Conservation (phyloP, 2,329 filamentous ascomycete genomes). For the Pleoardoris graminearum region DNA sequence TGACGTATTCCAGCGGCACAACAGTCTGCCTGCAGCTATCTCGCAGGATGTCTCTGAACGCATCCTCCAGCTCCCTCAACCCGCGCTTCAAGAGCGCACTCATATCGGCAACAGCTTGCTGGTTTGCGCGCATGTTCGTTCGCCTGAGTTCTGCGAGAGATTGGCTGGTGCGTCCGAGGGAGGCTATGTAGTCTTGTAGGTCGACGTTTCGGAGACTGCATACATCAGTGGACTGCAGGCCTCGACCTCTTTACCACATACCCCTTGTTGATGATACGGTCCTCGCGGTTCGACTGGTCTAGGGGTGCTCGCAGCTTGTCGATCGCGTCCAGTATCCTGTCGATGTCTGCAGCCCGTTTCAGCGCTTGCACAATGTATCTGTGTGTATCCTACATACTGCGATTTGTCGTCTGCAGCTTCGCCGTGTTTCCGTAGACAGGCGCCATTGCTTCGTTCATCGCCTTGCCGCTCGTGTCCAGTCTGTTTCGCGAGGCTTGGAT, state of each 20-base stretch:
- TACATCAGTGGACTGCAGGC: constrained; percentile 10
- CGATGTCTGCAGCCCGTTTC: constrained; percentile 66
- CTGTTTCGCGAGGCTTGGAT: constrained; percentile 85
- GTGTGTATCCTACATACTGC: constrained; percentile 60
- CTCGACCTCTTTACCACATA: constrained; percentile 38
- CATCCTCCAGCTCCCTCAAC: constrained; percentile 78
- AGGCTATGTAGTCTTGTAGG: constrained; percentile 81
- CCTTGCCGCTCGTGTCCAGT: constrained; percentile 85
- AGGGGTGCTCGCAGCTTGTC: constrained; percentile 87
- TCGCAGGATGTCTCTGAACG: constrained; percentile 77
- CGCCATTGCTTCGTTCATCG: constrained; percentile 86
- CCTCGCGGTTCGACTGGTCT: constrained; percentile 88
- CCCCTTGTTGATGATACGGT: constrained; percentile 85
- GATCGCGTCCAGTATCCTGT: constrained; percentile 82
- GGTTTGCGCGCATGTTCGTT: constrained; percentile 90
- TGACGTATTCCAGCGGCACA: constrained; percentile 90
- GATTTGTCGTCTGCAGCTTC: constrained; percentile 81
- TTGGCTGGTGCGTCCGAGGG: constrained; percentile 84
- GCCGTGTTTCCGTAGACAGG: constrained; percentile 93
- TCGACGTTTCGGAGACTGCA: constrained; percentile 76
- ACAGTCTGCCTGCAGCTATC: constrained; percentile 75
- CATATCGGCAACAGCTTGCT: constrained; percentile 82
- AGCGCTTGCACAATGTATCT: constrained; percentile 5
- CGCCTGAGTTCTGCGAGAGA: constrained; percentile 82
- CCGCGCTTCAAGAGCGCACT: constrained; percentile 76